Evolutionary conservation across 1,139 yeast genomes (phyloP).

Genomic region (Zygotorulaspora mrakii): DNA sequence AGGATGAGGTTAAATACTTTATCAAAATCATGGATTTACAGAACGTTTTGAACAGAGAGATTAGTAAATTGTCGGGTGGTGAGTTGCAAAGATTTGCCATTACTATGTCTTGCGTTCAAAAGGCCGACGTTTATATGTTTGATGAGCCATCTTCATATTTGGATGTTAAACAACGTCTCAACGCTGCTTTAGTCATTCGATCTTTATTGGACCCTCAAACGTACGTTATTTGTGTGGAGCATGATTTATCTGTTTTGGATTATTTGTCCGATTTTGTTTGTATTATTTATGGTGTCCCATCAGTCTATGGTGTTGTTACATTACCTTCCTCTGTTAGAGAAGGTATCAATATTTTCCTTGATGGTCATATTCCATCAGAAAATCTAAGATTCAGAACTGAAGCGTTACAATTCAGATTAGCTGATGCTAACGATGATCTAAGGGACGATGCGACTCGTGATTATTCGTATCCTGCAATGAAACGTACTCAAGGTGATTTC

Average conservation of each 20-base stretch:
- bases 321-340: slow-evolving; percentile 95
- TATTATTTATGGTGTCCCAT: slow-evolving; percentile 94
- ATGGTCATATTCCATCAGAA: slow-evolving; percentile 96
- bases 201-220: slow-evolving; percentile 69
- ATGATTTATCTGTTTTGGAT: slow-evolving; percentile 95
- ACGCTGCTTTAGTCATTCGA: slow-evolving; percentile 93
- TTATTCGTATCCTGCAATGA: slow-evolving; percentile 74
- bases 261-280: slow-evolving; percentile 94
- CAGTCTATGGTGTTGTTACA: slow-evolving; percentile 97
- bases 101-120: slow-evolving; percentile 94
- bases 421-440: slow-evolving; percentile 84
- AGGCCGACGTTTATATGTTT: slow-evolving; percentile 95
- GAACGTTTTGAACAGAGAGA: slow-evolving; percentile 77
- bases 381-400: slow-evolving; percentile 95
- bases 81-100: slow-evolving; percentile 97
- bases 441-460: slow-evolving; percentile 75
- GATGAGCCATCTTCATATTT: slow-evolving; percentile 98
- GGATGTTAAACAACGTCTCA: slow-evolving; percentile 97
- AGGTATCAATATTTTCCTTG: slow-evolving; percentile 96
- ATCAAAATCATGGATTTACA: slow-evolving; percentile 67
- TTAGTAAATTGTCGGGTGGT: slow-evolving; percentile 91
- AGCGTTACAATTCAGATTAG: slow-evolving; percentile 86
- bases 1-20: slow-evolving; percentile 57
- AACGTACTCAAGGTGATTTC: slow-evolving; percentile 95
- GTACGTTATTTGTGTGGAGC: slow-evolving; percentile 95